Base-by-base conservation (phyloP, 176 grass and related monocot genomes). In the Zizania latifolia region DNA sequence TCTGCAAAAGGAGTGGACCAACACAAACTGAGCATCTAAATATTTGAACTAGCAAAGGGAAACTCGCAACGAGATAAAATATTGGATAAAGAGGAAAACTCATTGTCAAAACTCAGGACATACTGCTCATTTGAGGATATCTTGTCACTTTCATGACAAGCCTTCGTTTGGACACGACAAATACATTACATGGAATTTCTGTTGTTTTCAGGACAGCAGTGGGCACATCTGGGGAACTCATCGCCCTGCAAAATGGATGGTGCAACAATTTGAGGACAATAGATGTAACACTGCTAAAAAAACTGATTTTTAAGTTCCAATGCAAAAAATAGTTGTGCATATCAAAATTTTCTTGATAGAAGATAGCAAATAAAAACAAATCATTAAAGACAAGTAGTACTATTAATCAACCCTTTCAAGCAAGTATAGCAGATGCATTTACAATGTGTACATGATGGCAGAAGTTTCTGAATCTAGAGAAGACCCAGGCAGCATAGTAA, bases 181-280 rank as follows among this genome's bases (percentile, higher is more conserved):
- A 93, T 48, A 98, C 81, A 74, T 94, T 94, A 84, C 89, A 98
- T 57, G 63, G 63, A 86, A 26, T 83, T 39, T 80, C 83, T 7
- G 15, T 83, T 38, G 70, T 71, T 66, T 85, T 79, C 67, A 98
- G 79, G 22, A 92, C 30, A 58, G 59, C 71, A 70, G 51, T 83
- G 16, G 86, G 70, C 68, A 98, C 75, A 76, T 94, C 86, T 46
- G 60, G 67, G 32, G 41, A 50, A 69, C 79, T 84, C 66, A 89
- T 6, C 38, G 79, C 83, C 75, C 94, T 98, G 82, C 58, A 77
- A 81, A 72, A 61, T 41, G 44, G 36, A 58, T 7, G 41, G 66
- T 51, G 55, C 6, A 33, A 38, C 5, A 46, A 66, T 36, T 74
- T 30, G 27, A 24, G 36, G n/a, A 23, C 9, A 32, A 8, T 15